phyloP scores from a whole-genome alignment of 1,284 basidiomycete species.

The Porogramme epimiltina region DNA sequence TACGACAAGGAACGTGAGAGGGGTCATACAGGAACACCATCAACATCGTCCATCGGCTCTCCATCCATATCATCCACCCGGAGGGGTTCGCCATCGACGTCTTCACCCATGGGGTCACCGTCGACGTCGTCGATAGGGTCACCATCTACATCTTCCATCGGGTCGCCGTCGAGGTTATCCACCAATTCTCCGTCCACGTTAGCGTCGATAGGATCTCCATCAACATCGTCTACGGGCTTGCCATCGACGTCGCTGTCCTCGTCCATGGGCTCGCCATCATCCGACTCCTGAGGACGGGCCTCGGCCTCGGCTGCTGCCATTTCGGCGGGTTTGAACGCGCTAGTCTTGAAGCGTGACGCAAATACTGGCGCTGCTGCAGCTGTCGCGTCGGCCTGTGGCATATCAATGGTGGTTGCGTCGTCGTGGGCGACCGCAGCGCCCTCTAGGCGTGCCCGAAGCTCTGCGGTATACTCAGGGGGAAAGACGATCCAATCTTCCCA shows the following conservation, averaged over 20 bases:
- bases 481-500: slow-evolving; percentile 99
- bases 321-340: slow-evolving; percentile 73
- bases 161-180: slow-evolving; percentile 46
- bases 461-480: slow-evolving; percentile 77
- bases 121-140: slow-evolving; percentile 47
- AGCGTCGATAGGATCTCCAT: slow-evolving; percentile 35
- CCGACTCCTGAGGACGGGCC: slow-evolving; percentile 38
- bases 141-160: slow-evolving; percentile 49
- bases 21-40: slow-evolving; percentile 10
- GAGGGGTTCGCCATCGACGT: slow-evolving; percentile 35
- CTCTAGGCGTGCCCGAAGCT: slow-evolving; percentile 73
- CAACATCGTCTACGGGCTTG: slow-evolving; percentile 37
- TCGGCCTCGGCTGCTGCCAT: slow-evolving; percentile 29
- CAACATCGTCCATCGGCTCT: slow-evolving; percentile 13
- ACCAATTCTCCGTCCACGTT: slow-evolving; percentile 50
- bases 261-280: slow-evolving; percentile 52
- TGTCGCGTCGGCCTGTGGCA: slow-evolving; percentile 27
- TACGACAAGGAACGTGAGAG: too few relatives aligned
- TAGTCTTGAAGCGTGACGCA: slow-evolving; percentile 75
- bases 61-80: slow-evolving; percentile 35
- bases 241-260: slow-evolving; percentile 48
- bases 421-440: slow-evolving; percentile 45
- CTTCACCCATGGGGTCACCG: slow-evolving; percentile 42
- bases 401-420: slow-evolving; percentile 3
- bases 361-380: slow-evolving; percentile 36